Percentiles rank a stretch among this genome's conserved stretches.
These are phyloP conservation scores for Russula lepida DNA, from an alignment of 768 basidiomycete genomes.

Conservation along the genomic window DNA sequence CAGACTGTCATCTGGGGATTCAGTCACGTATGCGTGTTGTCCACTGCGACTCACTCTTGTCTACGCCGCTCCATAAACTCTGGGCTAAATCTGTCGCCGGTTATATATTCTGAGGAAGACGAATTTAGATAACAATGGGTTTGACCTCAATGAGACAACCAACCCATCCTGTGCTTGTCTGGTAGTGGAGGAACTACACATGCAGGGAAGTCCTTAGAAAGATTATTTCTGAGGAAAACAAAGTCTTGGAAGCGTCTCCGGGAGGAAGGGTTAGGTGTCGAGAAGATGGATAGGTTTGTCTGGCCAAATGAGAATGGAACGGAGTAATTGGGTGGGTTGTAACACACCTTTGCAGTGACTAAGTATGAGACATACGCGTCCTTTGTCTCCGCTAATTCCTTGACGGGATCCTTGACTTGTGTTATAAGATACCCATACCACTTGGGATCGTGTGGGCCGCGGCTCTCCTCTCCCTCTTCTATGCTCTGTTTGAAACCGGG, in stretches of 20 bases:
- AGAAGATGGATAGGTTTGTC: slow-evolving; percentile 89
- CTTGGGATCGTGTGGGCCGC: slow-evolving; percentile 69
- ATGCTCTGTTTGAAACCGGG: slow-evolving; percentile 82
- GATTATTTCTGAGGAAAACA: slow-evolving; percentile 82
- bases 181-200: slow-evolving; percentile 97
- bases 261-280: slow-evolving; percentile 59
- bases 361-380: slow-evolving; percentile 95
- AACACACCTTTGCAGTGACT: slow-evolving; percentile 73
- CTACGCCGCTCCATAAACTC: slow-evolving; percentile 95
- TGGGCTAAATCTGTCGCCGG: slow-evolving; percentile 92
- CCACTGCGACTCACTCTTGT: slow-evolving; percentile 53
- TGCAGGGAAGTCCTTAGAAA: slow-evolving; percentile 88
- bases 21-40: slow-evolving; percentile 5
- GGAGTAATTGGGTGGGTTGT: slow-evolving; percentile 2
- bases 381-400: slow-evolving; percentile 94
- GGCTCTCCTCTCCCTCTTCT: slow-evolving; percentile 55
- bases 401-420: slow-evolving; percentile 84
- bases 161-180: slow-evolving; percentile 93
- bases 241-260: slow-evolving; percentile 96
- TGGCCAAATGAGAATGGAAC: slow-evolving; percentile 28
- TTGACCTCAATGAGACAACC: slow-evolving; percentile 25
- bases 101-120: slow-evolving; percentile 72
- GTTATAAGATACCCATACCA: slow-evolving; percentile 86
- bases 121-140: not conserved
- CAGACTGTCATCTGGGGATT: slow-evolving; percentile 43